These are phyloP conservation scores for Petunia hybrid DNA, from an alignment of 305 asterid species.

Conservation along the genomic window DNA sequence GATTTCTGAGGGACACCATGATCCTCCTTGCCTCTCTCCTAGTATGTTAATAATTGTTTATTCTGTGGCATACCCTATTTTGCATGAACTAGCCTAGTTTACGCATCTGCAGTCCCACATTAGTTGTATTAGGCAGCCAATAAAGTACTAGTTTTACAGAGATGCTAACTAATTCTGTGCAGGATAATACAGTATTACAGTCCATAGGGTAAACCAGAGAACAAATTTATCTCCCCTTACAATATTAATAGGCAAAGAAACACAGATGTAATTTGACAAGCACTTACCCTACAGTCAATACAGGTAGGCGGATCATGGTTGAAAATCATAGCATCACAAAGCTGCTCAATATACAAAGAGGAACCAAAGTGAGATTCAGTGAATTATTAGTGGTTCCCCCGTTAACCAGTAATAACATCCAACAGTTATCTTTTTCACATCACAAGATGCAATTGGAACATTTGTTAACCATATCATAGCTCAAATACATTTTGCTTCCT, in stretches of 20 bases:
- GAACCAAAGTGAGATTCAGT: constrained; percentile 11
- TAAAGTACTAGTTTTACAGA: not conserved
- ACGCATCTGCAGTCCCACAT: not conserved
- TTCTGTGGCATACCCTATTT: not conserved
- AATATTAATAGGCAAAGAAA: constrained; percentile 11
- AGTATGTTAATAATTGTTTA: constrained; percentile 17
- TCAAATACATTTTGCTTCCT: not conserved
- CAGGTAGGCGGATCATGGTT: constrained; percentile 93
- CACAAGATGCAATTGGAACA: constrained; percentile 10
- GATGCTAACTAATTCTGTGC: not conserved
- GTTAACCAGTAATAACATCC: constrained; percentile 10
- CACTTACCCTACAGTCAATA: constrained; percentile 79
- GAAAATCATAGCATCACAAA: constrained; percentile 88
- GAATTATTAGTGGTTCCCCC: not conserved
- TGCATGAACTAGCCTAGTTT: not conserved
- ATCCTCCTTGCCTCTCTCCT: not conserved
- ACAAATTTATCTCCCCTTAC: not conserved
- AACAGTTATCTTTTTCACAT: not conserved
- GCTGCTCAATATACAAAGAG: constrained; percentile 67
- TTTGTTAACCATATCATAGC: not conserved
- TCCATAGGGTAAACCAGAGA: not conserved
- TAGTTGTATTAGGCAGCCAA: not conserved
- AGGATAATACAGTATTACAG: not conserved
- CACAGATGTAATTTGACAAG: constrained; percentile 33
- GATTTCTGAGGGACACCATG: not conserved